phyloP scores from a whole-genome alignment of 371 early-diverging fungal genomes.

The Mucor saturninus region DNA sequence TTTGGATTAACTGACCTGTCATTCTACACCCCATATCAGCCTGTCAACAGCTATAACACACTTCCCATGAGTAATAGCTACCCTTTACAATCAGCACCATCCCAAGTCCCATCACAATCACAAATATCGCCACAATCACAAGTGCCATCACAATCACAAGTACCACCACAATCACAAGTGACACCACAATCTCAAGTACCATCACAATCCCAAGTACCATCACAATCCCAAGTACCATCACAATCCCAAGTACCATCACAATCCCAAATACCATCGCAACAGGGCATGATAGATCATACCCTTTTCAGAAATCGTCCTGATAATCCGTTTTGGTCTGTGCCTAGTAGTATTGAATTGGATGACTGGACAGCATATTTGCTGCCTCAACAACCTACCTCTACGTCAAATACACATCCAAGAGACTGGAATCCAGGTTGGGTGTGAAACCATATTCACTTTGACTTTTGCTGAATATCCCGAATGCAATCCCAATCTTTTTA shows the following conservation, averaged over 20 bases:
- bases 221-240: too few species aligned
- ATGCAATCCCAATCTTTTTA: too few species aligned
- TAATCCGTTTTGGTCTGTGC: constrained; percentile 56
- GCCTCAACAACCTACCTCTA: constrained; percentile 21
- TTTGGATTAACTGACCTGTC: constrained; percentile 14
- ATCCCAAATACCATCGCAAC: background rate
- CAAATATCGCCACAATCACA: too few species aligned
- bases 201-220: background rate
- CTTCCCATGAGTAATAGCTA: background rate
- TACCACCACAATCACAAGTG: too few species aligned
- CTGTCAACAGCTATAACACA: background rate
- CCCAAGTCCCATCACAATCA: background rate
- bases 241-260: background rate
- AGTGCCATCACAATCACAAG: too few species aligned
- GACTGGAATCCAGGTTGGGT: constrained; percentile 5
- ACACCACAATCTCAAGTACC: too few species aligned
- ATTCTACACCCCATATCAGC: constrained; percentile 7
- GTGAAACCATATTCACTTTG: too few species aligned
- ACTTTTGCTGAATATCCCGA: too few species aligned
- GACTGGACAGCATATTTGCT: constrained; percentile 51
- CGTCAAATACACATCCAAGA: background rate
- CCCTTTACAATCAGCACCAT: constrained; percentile 3
- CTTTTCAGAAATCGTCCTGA: constrained; percentile 48
- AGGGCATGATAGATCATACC: constrained; percentile 18
- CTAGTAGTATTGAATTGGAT: constrained; percentile 50